Evolutionary conservation across 208 protist genomes (phyloP), one percentile per base, ranked within the genome.

Genomic region (Herpetomonas tarakana): DNA sequence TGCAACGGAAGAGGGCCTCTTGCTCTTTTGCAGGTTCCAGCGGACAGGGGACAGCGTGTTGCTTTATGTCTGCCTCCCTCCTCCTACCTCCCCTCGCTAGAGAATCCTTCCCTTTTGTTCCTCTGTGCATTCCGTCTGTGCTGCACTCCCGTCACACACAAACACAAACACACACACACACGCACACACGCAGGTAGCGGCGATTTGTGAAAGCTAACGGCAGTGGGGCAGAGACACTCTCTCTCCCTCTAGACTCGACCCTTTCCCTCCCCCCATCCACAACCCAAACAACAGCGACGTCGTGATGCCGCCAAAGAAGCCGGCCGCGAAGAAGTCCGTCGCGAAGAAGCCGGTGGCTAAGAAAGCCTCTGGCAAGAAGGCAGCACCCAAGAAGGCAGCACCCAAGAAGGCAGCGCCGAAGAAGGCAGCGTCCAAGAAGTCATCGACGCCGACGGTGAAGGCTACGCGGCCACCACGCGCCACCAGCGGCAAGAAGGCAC

Each of bases 271-370:
- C 19, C 19, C 52, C 7, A 14, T 38, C 11, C 30, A 2, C 24
- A 78, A 73, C 67, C 62, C 73, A 0, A 66, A 66, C n/a, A 83
- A 78, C 35, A 81, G 68, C 52, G 55, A 28, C 2, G 53, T 70
- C 14, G 35, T 41, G 9, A 41, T 41, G 35, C 58, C 54, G 11
- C 24, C 54, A 16, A 22, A 41, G 3, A 65, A 47, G 62, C 30
- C 51, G 4, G 16, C 52, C 6, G 35, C 45, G 25, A 76, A 73
- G 66, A 74, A 68, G 54, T 28, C 66, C 9, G 58, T 39, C 2
- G 7, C 35, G 3, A 46, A 49, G 29, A 72, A 21, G 52, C 51
- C 38, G 0, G 58, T 39, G 4, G 7, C 35, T 1, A 46, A 49
- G 29, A 72, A 21, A 2, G 50, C 52, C 2, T 55, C 24, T 27